A percentile compares a stretch with the other conserved stretches of the same genome.
Evolutionary conservation across 2,329 filamentous ascomycete species (phyloP).

Genomic region (Domatiomyces catenatus): DNA sequence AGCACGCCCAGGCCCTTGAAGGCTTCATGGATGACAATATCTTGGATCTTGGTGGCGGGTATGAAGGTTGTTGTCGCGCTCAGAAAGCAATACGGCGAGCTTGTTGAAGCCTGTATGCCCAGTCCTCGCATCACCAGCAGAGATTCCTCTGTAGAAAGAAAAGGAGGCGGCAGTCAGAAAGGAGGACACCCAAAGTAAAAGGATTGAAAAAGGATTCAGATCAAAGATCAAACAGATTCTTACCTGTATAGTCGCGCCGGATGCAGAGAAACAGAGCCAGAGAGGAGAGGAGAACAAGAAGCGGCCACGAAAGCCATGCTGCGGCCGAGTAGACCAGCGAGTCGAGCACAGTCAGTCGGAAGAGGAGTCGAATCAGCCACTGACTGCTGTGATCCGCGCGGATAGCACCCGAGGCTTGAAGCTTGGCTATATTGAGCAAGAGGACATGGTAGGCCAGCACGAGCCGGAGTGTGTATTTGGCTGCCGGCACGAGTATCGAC

Average conservation of each 20-base stretch:
- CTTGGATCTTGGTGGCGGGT: constrained; percentile 78
- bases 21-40: constrained; percentile 88
- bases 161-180: constrained; percentile 32
- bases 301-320: constrained; percentile 27
- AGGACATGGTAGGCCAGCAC: constrained; percentile 29
- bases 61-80: constrained; percentile 58
- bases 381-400: not conserved
- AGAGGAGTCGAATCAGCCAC: constrained; percentile 18
- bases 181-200: too few relatives aligned
- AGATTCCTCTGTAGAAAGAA: constrained; percentile 54
- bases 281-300: constrained; percentile 25
- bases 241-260: constrained; percentile 37
- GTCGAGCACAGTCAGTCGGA: constrained; percentile 13
- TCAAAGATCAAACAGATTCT: constrained; percentile 11
- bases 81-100: constrained; percentile 51
- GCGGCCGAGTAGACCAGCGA: constrained; percentile 20
- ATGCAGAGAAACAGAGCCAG: constrained; percentile 31
- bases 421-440: constrained; percentile 22
- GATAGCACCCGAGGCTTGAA: constrained; percentile 11
- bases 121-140: constrained; percentile 76
- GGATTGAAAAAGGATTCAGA: too few relatives aligned
- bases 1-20: constrained; percentile 82
- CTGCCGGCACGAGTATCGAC: constrained; percentile 25
- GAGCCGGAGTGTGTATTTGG: constrained; percentile 30
- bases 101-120: constrained; percentile 74